phyloP scores from a whole-genome alignment of 164 flowering plant species.

The Vitis rupestris region DNA sequence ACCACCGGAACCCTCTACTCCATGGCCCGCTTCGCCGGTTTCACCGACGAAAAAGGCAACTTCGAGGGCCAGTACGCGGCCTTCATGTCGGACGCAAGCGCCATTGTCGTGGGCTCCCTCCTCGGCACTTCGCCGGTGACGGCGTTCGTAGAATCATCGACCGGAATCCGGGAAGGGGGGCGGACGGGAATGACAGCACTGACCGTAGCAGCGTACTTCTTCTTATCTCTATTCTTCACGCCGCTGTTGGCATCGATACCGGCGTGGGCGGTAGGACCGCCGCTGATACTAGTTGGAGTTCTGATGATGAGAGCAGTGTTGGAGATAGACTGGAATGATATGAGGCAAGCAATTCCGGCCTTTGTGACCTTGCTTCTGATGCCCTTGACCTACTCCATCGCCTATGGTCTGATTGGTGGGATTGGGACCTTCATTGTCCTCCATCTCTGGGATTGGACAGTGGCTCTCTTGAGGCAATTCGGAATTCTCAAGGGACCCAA shows the following conservation, averaged over 20 bases:
- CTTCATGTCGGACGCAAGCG: conserved; percentile 81
- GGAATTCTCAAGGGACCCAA: conserved; percentile 16
- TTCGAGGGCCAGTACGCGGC: conserved; percentile 96
- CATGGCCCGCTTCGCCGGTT: conserved; percentile 88
- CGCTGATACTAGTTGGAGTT: conserved; percentile 84
- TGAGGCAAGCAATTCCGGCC: conserved; percentile 85
- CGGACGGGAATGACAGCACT: conserved; percentile 88
- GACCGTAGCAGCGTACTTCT: conserved; percentile 68
- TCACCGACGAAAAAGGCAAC: conserved; percentile 52
- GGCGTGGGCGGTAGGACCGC: conserved; percentile 96
- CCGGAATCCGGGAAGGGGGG: conserved; percentile 92
- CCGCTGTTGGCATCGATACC: conserved; percentile 90
- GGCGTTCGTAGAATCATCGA: conserved; percentile 76
- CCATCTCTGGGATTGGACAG: conserved; percentile 70
- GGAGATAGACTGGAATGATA: conserved; percentile 84
- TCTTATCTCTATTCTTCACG: conserved; percentile 75
- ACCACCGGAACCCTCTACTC: conserved; percentile 86
- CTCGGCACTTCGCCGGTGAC: conserved; percentile 94
- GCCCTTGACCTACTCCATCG: conserved; percentile 88
- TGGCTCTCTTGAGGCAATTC: conserved; percentile 11
- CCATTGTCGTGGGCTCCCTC: conserved; percentile 80
- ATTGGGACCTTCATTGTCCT: conserved; percentile 69
- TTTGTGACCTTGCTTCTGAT: conserved; percentile 72
- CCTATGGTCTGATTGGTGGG: conserved; percentile 87
- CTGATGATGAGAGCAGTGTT: conserved; percentile 91